Evolutionary conservation across 495 filamentous ascomycete species (phyloP).

Genomic region (Bacidia gigantensis): DNA sequence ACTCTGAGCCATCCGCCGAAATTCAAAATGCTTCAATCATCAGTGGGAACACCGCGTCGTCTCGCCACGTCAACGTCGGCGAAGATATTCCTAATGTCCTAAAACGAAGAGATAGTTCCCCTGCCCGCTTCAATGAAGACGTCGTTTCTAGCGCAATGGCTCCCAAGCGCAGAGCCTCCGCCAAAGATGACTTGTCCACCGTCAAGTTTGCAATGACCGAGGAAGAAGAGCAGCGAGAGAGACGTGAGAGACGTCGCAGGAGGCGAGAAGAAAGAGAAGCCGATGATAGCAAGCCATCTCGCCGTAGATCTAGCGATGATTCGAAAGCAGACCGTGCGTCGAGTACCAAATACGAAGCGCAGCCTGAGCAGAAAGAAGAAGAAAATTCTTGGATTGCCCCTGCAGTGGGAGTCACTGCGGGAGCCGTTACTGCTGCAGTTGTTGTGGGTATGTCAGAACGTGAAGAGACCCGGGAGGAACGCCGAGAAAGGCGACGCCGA

Average conservation of each 20-base stretch:
- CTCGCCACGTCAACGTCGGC: not conserved
- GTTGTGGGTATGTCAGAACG: slow-evolving; percentile 25
- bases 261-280: slow-evolving; percentile 19
- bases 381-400: slow-evolving; percentile 26
- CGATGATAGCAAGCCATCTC: slow-evolving; percentile 8
- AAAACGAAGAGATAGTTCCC: slow-evolving; percentile 15
- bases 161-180: slow-evolving; percentile 23
- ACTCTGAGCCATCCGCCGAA: not conserved
- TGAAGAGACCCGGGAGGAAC: slow-evolving; percentile 23
- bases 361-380: not conserved
- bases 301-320: slow-evolving; percentile 4
- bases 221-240: slow-evolving; percentile 34
- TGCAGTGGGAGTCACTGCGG: slow-evolving; percentile 36
- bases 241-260: slow-evolving; percentile 25
- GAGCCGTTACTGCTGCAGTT: slow-evolving; percentile 28
- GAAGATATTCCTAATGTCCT: not conserved
- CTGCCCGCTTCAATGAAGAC: slow-evolving; percentile 8
- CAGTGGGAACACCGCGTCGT: slow-evolving; percentile 4
- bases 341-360: not conserved
- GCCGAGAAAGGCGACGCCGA: slow-evolving; percentile 16
- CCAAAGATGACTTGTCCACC: slow-evolving; percentile 30
- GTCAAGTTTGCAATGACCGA: slow-evolving; percentile 36
- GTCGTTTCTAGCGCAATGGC: not conserved
- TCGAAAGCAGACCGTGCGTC: not conserved
- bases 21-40: not conserved